phyloP scores from a whole-genome alignment of 1,284 basidiomycete genomes.

The Grifola frondosa region DNA sequence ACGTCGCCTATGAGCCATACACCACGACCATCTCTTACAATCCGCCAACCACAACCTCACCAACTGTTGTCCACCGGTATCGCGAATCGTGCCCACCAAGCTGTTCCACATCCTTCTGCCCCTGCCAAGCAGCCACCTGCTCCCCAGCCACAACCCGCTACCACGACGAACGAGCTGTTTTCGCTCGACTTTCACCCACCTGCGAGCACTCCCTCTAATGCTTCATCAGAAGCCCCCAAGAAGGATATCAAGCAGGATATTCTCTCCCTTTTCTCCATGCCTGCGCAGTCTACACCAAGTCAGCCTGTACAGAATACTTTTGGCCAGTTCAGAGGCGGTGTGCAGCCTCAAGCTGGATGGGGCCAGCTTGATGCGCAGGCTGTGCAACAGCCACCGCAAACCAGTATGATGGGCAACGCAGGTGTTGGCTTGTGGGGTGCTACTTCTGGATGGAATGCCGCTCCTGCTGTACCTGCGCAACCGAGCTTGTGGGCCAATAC shows the following conservation, averaged over 20 bases:
- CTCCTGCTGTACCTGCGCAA: slow-evolving; percentile 29
- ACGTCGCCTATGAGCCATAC: slow-evolving; percentile 21
- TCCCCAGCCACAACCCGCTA: slow-evolving; percentile 24
- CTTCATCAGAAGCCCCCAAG: slow-evolving; percentile 38
- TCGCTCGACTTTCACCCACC: slow-evolving; percentile 81
- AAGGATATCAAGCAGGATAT: slow-evolving; percentile 87
- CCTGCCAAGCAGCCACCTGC: slow-evolving; percentile 24
- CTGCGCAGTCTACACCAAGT: slow-evolving; percentile 35
- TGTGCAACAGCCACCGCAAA: slow-evolving; percentile 33
- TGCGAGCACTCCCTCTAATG: slow-evolving; percentile 34
- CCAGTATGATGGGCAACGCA: slow-evolving; percentile 57
- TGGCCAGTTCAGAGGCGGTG: slow-evolving; percentile 26
- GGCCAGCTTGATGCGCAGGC: slow-evolving; percentile 7
- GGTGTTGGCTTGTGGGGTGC: slow-evolving; percentile 66
- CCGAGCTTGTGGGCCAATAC: slow-evolving; percentile 45
- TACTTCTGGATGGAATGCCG: slow-evolving; percentile 56
- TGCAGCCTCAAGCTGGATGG: slow-evolving; percentile 19
- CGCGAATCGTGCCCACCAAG: slow-evolving; percentile 24
- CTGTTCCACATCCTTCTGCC: slow-evolving; percentile 23
- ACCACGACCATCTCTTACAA: slow-evolving; percentile 34
- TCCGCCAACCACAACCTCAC: slow-evolving; percentile 52
- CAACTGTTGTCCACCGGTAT: slow-evolving; percentile 49
- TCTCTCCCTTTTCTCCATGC: slow-evolving; percentile 76
- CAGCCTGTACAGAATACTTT: slow-evolving; percentile 28
- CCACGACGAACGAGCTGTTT: slow-evolving; percentile 67